Base-by-base conservation (phyloP, 2,329 filamentous ascomycete species). In the Epichloe bromicola region DNA sequence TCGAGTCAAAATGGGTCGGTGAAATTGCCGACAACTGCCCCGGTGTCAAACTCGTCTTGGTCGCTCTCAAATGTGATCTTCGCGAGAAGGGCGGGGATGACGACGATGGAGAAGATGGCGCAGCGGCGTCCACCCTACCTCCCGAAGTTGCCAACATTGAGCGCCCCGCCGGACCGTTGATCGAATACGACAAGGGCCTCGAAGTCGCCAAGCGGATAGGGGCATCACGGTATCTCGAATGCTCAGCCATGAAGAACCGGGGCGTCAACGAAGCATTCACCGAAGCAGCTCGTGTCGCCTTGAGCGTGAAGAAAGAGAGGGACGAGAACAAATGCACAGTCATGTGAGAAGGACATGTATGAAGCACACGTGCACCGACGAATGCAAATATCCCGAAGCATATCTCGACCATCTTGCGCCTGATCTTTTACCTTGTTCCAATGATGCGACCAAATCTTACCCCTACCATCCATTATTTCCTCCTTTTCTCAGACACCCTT, bases 241-340 rank as follows among this genome's bases (percentile, higher is more conserved):
- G 93, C 74, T 97, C 93, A 38, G 93, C 93, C 52, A 97, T 97
- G 83, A 85, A 90, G 71, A 98, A 98, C 70, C 82, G 93, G 48
- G 93, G 93, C 54, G 94, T 98, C 63, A 96, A 97, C 69, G 93
- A 98, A 70, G 93, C 93, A 42, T 98, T 98, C 64, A 97, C 93
- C 40, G 93, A 98, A 73, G 93, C 93, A 40, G 91, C 93, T 23
- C 85, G 94, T 62, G 93, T 98, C 37, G 93, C 93, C 14, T 75
- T 98, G 51, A 82, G 80, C 58, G 80, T 85, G 52, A 83, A 78
- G 70, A 78, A 80, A 60, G 79, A 79, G 54, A 76, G 79, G 59
- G 79, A 83, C 55, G 77, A 80, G 53, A 72, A 71, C 55, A 80
- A 79, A 62, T 84, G 80, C 64, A 62, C 63, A 54, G 65, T 84